Conservation (phyloP, 1,139 yeast genomes). For the Suhomyces yuchorum region DNA sequence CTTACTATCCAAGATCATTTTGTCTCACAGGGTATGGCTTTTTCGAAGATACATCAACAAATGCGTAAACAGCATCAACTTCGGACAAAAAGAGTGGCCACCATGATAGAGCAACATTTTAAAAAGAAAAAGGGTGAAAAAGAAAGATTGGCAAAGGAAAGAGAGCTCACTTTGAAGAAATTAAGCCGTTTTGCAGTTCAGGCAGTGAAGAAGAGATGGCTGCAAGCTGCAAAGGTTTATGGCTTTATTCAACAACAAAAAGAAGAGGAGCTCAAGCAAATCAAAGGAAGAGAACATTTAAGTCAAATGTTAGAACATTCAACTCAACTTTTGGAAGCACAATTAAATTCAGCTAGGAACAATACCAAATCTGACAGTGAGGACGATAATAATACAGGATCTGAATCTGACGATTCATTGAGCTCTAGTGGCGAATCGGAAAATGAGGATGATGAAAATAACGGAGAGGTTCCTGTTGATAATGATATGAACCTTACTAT, state of each 20-base stretch:
- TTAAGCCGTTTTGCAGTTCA: constrained; percentile 79
- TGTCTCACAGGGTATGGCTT: constrained; percentile 70
- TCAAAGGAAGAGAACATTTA: constrained; percentile 83
- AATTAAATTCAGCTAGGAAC: constrained; percentile 47
- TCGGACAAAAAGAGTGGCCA: constrained; percentile 73
- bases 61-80: constrained; percentile 65
- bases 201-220: constrained; percentile 91
- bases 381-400: constrained; percentile 17
- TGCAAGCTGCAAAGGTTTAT: constrained; percentile 83
- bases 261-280: constrained; percentile 68
- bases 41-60: constrained; percentile 72
- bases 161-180: constrained; percentile 64
- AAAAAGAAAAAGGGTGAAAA: constrained; percentile 85
- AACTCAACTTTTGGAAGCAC: constrained; percentile 86
- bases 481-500: constrained; percentile 62
- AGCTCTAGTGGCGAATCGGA: constrained; percentile 27
- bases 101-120: constrained; percentile 84
- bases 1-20: constrained; percentile 72
- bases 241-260: constrained; percentile 53
- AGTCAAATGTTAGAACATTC: constrained; percentile 90
- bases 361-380: constrained; percentile 26
- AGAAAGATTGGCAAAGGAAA: constrained; percentile 73
- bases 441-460: constrained; percentile 19
- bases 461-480: constrained; percentile 1
- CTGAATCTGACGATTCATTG: constrained; percentile 23